These are phyloP conservation scores for Quercus glauca DNA, from an alignment of 306 rosid species.

Conservation along the genomic window DNA sequence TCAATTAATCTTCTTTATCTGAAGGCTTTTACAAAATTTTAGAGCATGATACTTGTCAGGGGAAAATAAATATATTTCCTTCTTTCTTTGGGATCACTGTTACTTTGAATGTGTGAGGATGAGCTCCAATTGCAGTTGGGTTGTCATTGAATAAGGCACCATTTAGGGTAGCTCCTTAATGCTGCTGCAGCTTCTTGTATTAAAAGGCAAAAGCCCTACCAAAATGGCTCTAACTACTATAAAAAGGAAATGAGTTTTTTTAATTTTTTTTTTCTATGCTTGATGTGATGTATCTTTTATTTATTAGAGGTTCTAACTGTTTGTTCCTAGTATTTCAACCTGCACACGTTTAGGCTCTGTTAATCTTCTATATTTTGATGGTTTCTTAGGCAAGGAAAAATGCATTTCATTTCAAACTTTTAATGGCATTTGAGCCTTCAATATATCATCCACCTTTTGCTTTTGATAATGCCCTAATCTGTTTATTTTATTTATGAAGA, in stretches of 20 bases:
- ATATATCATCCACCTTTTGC: background rate
- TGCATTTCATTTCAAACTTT: background rate
- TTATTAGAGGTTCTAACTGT: background rate
- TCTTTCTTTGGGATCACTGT: background rate
- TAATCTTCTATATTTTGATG: background rate
- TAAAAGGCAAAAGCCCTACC: background rate
- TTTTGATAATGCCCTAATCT: background rate
- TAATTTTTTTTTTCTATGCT: too few species aligned
- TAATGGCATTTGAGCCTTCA: background rate
- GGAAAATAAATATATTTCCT: background rate
- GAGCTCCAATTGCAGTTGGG: background rate
- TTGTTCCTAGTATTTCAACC: background rate
- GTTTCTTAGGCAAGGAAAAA: background rate
- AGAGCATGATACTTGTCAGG: background rate
- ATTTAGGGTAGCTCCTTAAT: background rate
- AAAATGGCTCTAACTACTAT: background rate
- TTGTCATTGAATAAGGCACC: background rate
- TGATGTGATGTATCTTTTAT: background rate
- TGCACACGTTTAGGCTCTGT: background rate
- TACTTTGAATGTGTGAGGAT: background rate
- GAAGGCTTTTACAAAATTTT: background rate
- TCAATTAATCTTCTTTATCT: background rate
- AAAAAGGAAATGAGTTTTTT: background rate
- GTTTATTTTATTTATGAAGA: background rate
- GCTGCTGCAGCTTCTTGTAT: background rate